A percentile compares a stretch with the other conserved stretches of the same genome.
Conservation (phyloP, 2,329 filamentous ascomycete species). For the Uncinocarpus reesii region DNA sequence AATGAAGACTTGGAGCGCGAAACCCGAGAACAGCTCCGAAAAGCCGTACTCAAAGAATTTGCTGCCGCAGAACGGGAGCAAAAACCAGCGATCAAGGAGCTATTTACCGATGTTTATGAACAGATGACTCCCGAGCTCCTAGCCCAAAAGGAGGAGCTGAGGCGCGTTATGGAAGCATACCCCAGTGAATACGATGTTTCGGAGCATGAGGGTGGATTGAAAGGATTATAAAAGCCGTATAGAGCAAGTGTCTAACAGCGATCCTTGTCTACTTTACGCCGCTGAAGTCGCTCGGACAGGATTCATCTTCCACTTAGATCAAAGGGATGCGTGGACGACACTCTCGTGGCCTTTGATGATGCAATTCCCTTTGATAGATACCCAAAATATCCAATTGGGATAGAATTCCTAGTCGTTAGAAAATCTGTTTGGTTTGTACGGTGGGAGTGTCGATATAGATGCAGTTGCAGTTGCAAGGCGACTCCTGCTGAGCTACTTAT, state of each 20-base stretch:
- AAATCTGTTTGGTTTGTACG: too few relatives aligned
- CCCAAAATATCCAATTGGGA: neutral
- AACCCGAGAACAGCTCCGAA: conserved; percentile 54
- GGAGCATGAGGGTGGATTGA: conserved; percentile 63
- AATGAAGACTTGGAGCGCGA: conserved; percentile 71
- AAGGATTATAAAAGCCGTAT: conserved; percentile 44
- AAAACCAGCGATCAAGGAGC: conserved; percentile 43
- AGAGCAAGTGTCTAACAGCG: neutral
- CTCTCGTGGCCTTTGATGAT: neutral
- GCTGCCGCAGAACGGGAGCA: conserved; percentile 54
- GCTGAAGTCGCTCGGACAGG: neutral
- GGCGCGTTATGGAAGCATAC: conserved; percentile 69
- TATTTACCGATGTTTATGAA: conserved; percentile 84
- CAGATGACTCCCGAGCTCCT: conserved; percentile 68
- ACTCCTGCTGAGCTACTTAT: neutral
- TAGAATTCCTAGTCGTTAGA: conserved; percentile 4
- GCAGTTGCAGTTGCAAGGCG: conserved; percentile 1
- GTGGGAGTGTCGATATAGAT: neutral
- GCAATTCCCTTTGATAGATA: neutral
- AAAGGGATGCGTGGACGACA: neutral
- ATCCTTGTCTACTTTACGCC: neutral
- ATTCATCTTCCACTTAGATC: neutral
- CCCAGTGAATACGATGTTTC: conserved; percentile 82
- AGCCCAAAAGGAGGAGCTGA: conserved; percentile 66
- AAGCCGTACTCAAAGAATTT: conserved; percentile 75